Base-by-base conservation (phyloP, 1,284 basidiomycete species). In the Ustilago loliicola region DNA sequence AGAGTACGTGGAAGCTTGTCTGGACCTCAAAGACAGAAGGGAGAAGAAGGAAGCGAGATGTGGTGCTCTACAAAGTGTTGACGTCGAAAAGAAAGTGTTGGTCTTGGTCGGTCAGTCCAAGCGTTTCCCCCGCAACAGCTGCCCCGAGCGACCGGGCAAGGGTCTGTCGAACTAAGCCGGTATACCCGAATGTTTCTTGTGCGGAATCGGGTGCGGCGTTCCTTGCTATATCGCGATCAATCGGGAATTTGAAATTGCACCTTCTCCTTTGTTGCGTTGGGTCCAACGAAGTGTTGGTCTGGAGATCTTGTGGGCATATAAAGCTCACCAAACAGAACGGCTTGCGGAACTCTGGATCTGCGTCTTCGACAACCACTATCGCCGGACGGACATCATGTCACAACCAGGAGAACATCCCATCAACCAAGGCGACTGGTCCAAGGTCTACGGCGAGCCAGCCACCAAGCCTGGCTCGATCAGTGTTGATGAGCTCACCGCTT, bases 391-490 rank as follows among this genome's bases (percentile, higher is more conserved):
- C 17, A 58, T 19, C 23, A 66, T 63, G 61, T 47, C 60, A 32
- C 57, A 61, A 36, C 34, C 60, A 47, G 66, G 70, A 17, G 70
- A 72, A 17, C 70, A 75, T 7, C 77, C 72, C 2, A 79, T 79
- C 66, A 75, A 72, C 54, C 50, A 61, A 21, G 7, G 25, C 30
- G 77, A 68, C 17, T 79, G 77, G 77, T 58, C 48, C 40, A 72
- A 69, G 38, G 69, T 75, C 17, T 79, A 79, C 36, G 67, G 68
- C 48, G 67, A 64, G 52, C 68, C 72, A 17, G 50, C 58, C 6
- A 61, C 71, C 32, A 69, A 74, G 56, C 69, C 71, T 9, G 78
- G 75, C 25, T 52, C 58, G 10, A 71, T 78, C 62, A 73, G 62
- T 56, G 69, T 72, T 54, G 74, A 77, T 34, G 69, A 77, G 52